Conservation (phyloP, 371 early-diverging fungal species). For the Mucor mucedo region DNA sequence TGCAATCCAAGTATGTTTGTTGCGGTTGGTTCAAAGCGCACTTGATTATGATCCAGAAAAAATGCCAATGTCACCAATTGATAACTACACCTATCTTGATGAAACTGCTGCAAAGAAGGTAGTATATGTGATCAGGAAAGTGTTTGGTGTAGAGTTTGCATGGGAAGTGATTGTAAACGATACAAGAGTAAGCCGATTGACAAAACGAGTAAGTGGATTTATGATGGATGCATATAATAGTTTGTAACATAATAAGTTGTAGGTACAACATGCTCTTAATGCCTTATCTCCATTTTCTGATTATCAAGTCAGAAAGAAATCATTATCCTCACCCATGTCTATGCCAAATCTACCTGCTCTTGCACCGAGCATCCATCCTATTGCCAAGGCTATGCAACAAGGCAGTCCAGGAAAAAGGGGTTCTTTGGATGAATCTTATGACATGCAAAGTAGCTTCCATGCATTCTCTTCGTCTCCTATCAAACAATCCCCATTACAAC, state of each 20-base stretch:
- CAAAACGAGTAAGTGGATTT: slow-evolving; percentile 15
- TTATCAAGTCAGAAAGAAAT: slow-evolving; percentile 8
- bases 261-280: slow-evolving; percentile 24
- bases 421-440: slow-evolving; percentile 1
- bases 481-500: slow-evolving; percentile 7
- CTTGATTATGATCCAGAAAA: slow-evolving; percentile 42
- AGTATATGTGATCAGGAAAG: slow-evolving; percentile 71
- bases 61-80: slow-evolving; percentile 52
- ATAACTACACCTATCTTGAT: slow-evolving; percentile 53
- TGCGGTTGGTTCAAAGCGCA: slow-evolving; percentile 29
- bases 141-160: slow-evolving; percentile 83
- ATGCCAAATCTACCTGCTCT: not conserved
- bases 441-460: not conserved
- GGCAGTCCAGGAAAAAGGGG: not conserved
- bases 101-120: slow-evolving; percentile 68
- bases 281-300: slow-evolving; percentile 20
- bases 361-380: not conserved
- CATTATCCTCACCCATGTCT: not conserved
- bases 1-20: slow-evolving; percentile 17
- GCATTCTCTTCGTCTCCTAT: not conserved
- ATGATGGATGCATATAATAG: not conserved
- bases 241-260: not conserved
- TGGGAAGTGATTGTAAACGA: slow-evolving; percentile 72
- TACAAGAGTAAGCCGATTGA: slow-evolving; percentile 31
- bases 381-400: slow-evolving; percentile 7